Percentiles rank a stretch among this genome's conserved stretches.
Conservation (phyloP, 768 basidiomycete genomes). For the Tylopilus rubrobrunneus region DNA sequence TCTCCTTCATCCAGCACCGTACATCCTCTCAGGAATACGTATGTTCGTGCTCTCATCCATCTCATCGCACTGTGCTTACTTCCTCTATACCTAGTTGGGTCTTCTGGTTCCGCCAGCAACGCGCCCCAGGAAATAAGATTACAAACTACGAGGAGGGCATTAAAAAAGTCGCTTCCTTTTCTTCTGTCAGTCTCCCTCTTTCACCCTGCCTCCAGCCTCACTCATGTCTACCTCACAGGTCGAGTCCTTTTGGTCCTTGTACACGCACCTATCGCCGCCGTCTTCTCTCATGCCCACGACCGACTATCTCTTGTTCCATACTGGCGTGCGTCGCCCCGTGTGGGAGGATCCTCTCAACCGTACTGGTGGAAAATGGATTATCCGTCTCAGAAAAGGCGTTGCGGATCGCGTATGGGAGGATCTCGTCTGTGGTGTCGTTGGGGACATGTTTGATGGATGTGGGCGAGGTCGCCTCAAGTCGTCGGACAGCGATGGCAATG, state of each 20-base stretch:
- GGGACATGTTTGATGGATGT: constrained; percentile 83
- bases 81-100: constrained; percentile 60
- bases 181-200: constrained; percentile 54
- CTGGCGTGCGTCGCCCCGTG: constrained; percentile 79
- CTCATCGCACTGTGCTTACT: constrained; percentile 14
- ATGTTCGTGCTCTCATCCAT: constrained; percentile 46
- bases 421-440: constrained; percentile 79
- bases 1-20: constrained; percentile 36
- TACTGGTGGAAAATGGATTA: constrained; percentile 91
- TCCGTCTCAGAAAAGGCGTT: constrained; percentile 87
- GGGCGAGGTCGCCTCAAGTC: constrained; percentile 30
- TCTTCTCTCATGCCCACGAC: constrained; percentile 84
- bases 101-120: constrained; percentile 90
- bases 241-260: constrained; percentile 94
- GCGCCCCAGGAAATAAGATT: constrained; percentile 84
- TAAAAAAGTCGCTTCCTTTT: constrained; percentile 86
- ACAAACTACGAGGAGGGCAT: constrained; percentile 93
- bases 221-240: constrained; percentile 46
- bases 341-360: constrained; percentile 95
- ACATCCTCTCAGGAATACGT: constrained; percentile 84
- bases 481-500: constrained; percentile 31
- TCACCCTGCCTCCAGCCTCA: not conserved
- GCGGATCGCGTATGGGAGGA: constrained; percentile 92
- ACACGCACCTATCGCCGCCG: constrained; percentile 87
- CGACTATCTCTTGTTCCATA: constrained; percentile 91